These are phyloP conservation scores for Ajuga reptans DNA, from an alignment of 305 asterid genomes.

Conservation along the genomic window DNA sequence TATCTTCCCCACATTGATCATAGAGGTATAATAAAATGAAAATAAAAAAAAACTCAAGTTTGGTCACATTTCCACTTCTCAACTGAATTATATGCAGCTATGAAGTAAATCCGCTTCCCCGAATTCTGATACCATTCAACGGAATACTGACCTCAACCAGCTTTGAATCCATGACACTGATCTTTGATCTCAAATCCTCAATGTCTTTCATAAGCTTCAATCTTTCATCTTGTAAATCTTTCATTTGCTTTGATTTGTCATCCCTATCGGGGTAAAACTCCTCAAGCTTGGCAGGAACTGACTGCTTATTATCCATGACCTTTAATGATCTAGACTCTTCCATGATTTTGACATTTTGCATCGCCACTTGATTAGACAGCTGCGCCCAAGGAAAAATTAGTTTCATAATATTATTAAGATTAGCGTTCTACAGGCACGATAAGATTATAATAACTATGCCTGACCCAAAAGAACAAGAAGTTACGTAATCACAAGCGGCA, in stretches of 20 bases:
- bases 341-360: constrained; percentile 24
- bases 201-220: constrained; percentile 38
- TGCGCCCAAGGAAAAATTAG: constrained; percentile 22
- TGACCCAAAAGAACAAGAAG: constrained; percentile 1
- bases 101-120: background rate
- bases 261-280: constrained; percentile 24
- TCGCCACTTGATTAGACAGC: constrained; percentile 33
- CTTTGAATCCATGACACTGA: constrained; percentile 46
- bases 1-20: background rate
- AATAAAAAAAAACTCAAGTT: background rate
- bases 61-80: background rate
- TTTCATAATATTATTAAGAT: background rate
- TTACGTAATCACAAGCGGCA: background rate
- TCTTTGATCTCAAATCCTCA: constrained; percentile 49
- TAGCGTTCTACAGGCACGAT: background rate
- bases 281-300: constrained; percentile 26
- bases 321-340: constrained; percentile 35
- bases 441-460: constrained; percentile 5
- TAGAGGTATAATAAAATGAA: background rate
- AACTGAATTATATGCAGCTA: background rate
- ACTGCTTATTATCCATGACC: constrained; percentile 26
- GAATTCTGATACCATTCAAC: constrained; percentile 16
- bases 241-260: constrained; percentile 30
- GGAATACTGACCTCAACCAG: constrained; percentile 53
- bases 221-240: constrained; percentile 37